These are phyloP conservation scores for Carex cristatella DNA, from an alignment of 176 grass and related monocot species.

Conservation along the genomic window DNA sequence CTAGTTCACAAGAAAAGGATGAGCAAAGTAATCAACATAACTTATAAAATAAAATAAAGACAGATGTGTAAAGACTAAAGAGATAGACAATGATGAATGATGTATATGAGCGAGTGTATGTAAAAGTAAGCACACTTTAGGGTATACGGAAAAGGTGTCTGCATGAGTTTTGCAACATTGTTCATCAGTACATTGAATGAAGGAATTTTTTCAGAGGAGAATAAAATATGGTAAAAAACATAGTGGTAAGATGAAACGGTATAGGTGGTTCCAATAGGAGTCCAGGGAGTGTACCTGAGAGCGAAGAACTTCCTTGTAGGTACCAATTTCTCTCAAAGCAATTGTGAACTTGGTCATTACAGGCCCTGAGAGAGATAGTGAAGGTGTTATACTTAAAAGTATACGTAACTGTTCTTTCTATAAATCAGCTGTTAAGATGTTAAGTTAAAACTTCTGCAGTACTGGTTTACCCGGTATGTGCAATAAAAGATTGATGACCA, in stretches of 20 bases:
- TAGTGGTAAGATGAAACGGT: not conserved
- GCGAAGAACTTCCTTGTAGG: constrained; percentile 95
- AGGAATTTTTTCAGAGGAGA: not conserved
- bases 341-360: constrained; percentile 99
- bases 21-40: not conserved
- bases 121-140: not conserved
- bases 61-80: not conserved
- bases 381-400: constrained; percentile 1
- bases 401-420: constrained; percentile 8
- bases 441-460: not conserved
- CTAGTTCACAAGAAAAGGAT: constrained; percentile 29
- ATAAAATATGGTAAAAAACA: constrained; percentile 4
- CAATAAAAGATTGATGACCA: constrained; percentile 1
- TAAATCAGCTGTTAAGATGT: not conserved
- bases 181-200: not conserved
- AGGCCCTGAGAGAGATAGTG: constrained; percentile 47
- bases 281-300: constrained; percentile 51
- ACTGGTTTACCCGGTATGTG: not conserved
- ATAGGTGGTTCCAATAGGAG: not conserved
- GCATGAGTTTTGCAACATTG: not conserved
- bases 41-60: not conserved
- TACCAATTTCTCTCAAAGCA: constrained; percentile 99
- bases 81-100: not conserved
- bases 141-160: not conserved
- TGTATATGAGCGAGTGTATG: not conserved